Base-by-base conservation (phyloP, 2,329 filamentous ascomycete species). In the Cladosporium colombiae region DNA sequence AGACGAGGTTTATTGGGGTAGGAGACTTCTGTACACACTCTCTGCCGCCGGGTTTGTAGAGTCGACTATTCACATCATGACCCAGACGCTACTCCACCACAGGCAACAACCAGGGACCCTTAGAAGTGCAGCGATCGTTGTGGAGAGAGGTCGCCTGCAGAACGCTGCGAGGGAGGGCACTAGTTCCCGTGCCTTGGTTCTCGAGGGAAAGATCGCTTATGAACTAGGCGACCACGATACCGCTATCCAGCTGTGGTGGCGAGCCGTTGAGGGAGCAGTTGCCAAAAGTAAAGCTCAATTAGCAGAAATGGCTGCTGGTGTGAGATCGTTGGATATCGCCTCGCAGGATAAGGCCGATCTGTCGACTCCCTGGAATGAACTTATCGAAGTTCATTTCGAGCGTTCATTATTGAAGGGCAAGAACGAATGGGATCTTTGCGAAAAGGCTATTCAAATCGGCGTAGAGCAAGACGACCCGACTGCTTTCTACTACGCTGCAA, bases 401-500 rank as follows among this genome's bases (percentile, higher is more conserved):
- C 64, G 68, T 8, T 69, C 65, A 44, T 35, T 63, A 16, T 50
- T 53, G 25, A 44, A 49, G 10, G 61, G 61, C 27, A 58, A 59
- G 40, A 40, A 65, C 13, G 64, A 61, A 50, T 49, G 56, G 31
- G 58, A 62, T 13, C 25, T 40, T 25, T 56, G 44, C 37, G 58
- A 62, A 21, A 57, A 62, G 58, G 64, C 64, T 7, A 50, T 66
- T 29, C 18, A 65, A 50, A 57, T 66, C n/a, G 64, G 64, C 16
- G 27, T 66, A n/a, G 67, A 77, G 66, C 74, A 73, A 56, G 80
- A 82, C 53, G 81, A 83, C 62, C 81, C 81, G 0, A 70, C 76
- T n/a, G 76, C 79, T 0, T 80, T 76, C 68, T 79, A 76, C 64
- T 72, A 77, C 55, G 75, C 78, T 10, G 74, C 79, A 1, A 66